Conservation (phyloP, 78 protist species). For the Speleostelium caveatum region DNA sequence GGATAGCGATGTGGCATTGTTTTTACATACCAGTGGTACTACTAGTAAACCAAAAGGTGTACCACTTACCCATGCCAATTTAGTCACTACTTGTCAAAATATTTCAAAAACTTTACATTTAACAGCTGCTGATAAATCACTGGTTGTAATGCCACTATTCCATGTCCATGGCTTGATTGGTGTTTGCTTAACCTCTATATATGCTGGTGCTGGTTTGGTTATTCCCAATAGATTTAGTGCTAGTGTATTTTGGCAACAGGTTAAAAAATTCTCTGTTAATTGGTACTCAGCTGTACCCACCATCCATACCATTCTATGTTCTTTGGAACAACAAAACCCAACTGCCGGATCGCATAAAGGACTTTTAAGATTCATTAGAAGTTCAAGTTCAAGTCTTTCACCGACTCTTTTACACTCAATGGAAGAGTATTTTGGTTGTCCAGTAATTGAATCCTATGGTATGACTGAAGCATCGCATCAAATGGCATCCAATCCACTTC, state of each 20-base stretch:
- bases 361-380: conserved; percentile 85
- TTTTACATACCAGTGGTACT: conserved; percentile 90
- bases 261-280: conserved; percentile 44
- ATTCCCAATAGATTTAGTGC: conserved; percentile 83
- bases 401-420: conserved; percentile 81
- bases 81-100: conserved; percentile 56
- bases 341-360: conserved; percentile 20
- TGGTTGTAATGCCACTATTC: conserved; percentile 87
- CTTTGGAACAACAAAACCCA: not conserved
- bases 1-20: conserved; percentile 80
- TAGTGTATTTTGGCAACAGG: conserved; percentile 74
- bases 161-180: conserved; percentile 92
- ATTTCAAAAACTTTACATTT: conserved; percentile 74
- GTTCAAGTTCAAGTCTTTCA: conserved; percentile 83
- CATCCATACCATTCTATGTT: conserved; percentile 86
- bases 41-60: conserved; percentile 93
- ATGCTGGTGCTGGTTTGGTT: conserved; percentile 77
- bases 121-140: conserved; percentile 51
- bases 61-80: conserved; percentile 84
- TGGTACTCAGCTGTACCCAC: conserved; percentile 94
- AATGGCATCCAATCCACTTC: conserved; percentile 90
- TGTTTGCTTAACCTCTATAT: conserved; percentile 69
- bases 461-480: conserved; percentile 92
- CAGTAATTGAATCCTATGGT: conserved; percentile 92
- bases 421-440: conserved; percentile 84